phyloP scores from a whole-genome alignment of 176 grass and related monocot genomes.

The Rhynchospora tenuis region DNA sequence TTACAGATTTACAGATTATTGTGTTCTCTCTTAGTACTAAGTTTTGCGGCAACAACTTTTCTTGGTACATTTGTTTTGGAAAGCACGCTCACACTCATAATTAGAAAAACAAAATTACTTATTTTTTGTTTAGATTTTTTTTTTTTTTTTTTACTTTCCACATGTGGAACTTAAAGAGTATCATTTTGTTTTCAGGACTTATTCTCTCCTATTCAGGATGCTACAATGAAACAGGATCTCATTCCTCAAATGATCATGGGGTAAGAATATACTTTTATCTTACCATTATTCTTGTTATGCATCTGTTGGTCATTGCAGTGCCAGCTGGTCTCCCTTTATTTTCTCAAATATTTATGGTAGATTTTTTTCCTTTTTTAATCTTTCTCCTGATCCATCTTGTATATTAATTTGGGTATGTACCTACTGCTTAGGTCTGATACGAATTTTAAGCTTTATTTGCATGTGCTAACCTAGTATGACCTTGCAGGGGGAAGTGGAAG shows the following conservation, averaged over 20 bases:
- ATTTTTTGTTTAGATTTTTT: neutral
- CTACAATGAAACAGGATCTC: slow-evolving; percentile 67
- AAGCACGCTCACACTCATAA: neutral
- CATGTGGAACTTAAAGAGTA: neutral
- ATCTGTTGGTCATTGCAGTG: neutral
- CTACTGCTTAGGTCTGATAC: neutral
- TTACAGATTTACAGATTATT: neutral
- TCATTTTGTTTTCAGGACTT: slow-evolving; percentile 51
- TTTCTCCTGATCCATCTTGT: too few relatives aligned
- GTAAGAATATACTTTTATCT: slow-evolving; percentile 30
- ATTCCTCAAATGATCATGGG: slow-evolving; percentile 97
- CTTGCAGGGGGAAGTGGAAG: slow-evolving; percentile 63
- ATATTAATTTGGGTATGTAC: too few relatives aligned
- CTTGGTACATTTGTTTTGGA: neutral
- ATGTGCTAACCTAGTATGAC: slow-evolving; percentile 15
- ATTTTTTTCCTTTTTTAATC: too few relatives aligned
- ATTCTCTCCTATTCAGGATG: slow-evolving; percentile 86
- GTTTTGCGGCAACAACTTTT: neutral
- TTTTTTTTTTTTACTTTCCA: neutral
- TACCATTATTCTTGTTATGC: neutral
- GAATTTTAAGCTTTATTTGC: neutral
- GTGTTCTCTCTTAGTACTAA: neutral
- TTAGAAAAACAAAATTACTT: neutral
- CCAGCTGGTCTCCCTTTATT: neutral
- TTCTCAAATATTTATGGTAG: neutral